phyloP scores from a whole-genome alignment of 208 protist genomes.

The Wallacemonas sp. region DNA sequence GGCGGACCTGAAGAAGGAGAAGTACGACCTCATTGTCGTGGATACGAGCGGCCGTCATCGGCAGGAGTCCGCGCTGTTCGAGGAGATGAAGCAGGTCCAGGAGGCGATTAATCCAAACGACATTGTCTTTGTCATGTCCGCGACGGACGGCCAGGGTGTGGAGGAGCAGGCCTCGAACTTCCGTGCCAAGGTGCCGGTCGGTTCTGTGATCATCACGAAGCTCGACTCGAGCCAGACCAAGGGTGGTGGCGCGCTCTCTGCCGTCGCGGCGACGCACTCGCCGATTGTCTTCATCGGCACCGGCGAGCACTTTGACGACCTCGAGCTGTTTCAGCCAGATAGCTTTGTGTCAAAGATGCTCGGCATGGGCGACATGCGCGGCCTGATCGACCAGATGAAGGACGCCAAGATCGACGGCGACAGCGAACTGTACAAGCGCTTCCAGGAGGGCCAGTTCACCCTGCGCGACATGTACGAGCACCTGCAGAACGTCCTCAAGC shows the following conservation, averaged over 20 bases:
- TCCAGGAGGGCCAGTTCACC: slow-evolving; percentile 94
- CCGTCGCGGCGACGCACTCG: slow-evolving; percentile 96
- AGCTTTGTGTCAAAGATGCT: slow-evolving; percentile 93
- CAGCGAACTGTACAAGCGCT: slow-evolving; percentile 85
- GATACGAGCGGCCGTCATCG: slow-evolving; percentile 99
- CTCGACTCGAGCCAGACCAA: slow-evolving; percentile 98
- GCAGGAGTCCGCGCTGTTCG: slow-evolving; percentile 98
- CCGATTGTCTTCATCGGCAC: slow-evolving; percentile 99
- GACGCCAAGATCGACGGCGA: slow-evolving; percentile 88
- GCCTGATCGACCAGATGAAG: slow-evolving; percentile 93
- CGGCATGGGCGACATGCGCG: slow-evolving; percentile 96
- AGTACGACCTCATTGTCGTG: slow-evolving; percentile 99
- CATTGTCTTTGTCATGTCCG: slow-evolving; percentile 98
- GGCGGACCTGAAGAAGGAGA: slow-evolving; percentile 95
- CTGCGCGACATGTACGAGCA: slow-evolving; percentile 97
- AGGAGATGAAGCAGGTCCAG: slow-evolving; percentile 98
- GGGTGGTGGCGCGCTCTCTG: slow-evolving; percentile 97
- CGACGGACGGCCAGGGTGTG: slow-evolving; percentile 97
- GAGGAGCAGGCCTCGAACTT: slow-evolving; percentile 95
- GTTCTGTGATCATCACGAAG: slow-evolving; percentile 99
- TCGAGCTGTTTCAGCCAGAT: slow-evolving; percentile 93
- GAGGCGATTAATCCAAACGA: slow-evolving; percentile 93
- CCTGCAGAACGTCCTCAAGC: slow-evolving; percentile 94
- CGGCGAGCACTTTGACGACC: slow-evolving; percentile 98
- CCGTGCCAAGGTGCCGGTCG: slow-evolving; percentile 93